These are phyloP conservation scores for Malassezia dermatis DNA, from an alignment of 1,284 basidiomycete species.

Conservation along the genomic window DNA sequence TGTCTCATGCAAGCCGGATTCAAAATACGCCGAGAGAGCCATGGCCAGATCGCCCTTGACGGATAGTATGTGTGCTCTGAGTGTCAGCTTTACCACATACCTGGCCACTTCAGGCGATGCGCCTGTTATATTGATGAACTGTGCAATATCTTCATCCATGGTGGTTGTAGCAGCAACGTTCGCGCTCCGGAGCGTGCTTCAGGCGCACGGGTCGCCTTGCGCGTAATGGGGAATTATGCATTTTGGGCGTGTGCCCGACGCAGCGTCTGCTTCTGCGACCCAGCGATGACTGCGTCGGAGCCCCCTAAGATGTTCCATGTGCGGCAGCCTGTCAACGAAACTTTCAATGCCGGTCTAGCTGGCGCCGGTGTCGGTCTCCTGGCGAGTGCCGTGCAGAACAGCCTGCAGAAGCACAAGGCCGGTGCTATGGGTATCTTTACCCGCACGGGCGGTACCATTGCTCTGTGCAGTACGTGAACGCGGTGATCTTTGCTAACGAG, in stretches of 20 bases:
- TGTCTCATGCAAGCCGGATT: conserved; percentile 21
- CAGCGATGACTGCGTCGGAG: conserved; percentile 6
- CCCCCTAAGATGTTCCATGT: conserved; percentile 19
- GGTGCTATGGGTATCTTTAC: conserved; percentile 81
- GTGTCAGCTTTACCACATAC: conserved; percentile 5
- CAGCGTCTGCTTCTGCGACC: neutral
- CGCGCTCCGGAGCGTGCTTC: too few species aligned
- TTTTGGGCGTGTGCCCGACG: neutral
- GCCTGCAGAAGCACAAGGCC: conserved; percentile 55
- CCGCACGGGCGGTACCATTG: conserved; percentile 66
- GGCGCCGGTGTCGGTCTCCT: conserved; percentile 35
- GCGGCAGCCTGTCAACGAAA: conserved; percentile 27
- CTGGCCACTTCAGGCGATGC: conserved; percentile 42
- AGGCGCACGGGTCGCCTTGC: conserved; percentile 13
- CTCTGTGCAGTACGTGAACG: conserved; percentile 56
- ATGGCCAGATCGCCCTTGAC: conserved; percentile 46
- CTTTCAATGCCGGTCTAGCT: conserved; percentile 27
- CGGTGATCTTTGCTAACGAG: conserved; percentile 6
- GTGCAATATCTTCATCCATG: conserved; percentile 36
- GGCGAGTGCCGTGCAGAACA: conserved; percentile 44
- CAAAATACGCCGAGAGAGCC: conserved; percentile 48
- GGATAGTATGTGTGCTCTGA: conserved; percentile 47
- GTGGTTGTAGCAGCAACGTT: neutral
- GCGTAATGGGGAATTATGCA: neutral
- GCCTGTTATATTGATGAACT: conserved; percentile 46